Evolutionary conservation across 1,139 yeast genomes (phyloP), one percentile per base, ranked within the genome.

Genomic region (Diutina scorzettiae): DNA sequence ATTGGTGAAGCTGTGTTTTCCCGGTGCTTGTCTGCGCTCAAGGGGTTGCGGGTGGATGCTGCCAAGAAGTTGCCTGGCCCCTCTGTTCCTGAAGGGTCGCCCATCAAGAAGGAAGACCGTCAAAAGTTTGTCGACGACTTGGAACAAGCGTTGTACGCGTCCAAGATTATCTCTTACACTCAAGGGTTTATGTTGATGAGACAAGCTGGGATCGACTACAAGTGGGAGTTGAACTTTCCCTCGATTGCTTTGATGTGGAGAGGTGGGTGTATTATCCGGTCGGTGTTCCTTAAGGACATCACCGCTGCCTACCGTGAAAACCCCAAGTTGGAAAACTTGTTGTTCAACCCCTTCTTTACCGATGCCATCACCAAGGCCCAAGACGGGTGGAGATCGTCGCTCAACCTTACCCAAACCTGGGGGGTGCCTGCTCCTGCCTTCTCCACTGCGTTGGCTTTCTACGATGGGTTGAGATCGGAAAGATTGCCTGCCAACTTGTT

Each of bases 181-280:
- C 98, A 91, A 75, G 98, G 98, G 64, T 91, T 91, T 82, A 91
- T 91, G 97, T 80, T 91, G 65, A 87, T 91, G 71, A 85, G 93
- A 66, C 96, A 91, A 69, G 98, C 98, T 55, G 97, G 96, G 54
- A 82, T 76, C 70, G 95, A 86, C 66, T 91, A 86, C 76, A 81
- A 81, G 59, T 91, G 98, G 98, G 80, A 85, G 66, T 76, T 91
- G 66, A 91, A 91, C 83, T 84, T 85, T 78, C 96, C 97, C 53
- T 91, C 95, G 50, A 91, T 91, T 58, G 98, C 97, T 54, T 78
- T 91, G 61, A 91, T 91, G 98, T 91, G 98, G 98, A 83, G 98
- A 78, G 98, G 98, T 73, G 98, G 98, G 55, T 91, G 98, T 78
- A 91, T 91, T 67, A 91, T 91, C 70, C 85, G 97, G 76, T 91